These are phyloP conservation scores for Eragrostis tef DNA, from an alignment of 202 grass and related monocot genomes.

Conservation along the genomic window DNA sequence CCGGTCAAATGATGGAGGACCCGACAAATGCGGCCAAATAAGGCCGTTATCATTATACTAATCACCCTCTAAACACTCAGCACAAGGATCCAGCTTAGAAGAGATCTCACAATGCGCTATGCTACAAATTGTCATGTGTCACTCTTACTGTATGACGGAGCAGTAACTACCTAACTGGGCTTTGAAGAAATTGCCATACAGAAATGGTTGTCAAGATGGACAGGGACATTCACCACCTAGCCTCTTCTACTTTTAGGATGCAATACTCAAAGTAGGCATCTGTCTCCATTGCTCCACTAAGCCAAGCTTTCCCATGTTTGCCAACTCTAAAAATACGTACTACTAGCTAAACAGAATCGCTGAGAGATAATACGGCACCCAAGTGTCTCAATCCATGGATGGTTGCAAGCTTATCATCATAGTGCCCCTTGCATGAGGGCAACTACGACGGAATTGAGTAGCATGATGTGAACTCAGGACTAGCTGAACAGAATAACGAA, in stretches of 20 bases:
- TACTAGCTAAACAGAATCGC: not conserved
- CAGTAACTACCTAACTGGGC: conserved; percentile 29
- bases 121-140: not conserved
- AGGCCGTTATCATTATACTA: conserved; percentile 45
- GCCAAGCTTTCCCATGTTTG: conserved; percentile 19
- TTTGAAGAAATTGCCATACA: conserved; percentile 12
- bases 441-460: conserved; percentile 44
- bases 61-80: conserved; percentile 33
- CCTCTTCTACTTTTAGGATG: not conserved
- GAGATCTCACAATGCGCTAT: conserved; percentile 30
- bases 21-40: conserved; percentile 52
- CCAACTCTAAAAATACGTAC: conserved; percentile 23
- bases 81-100: conserved; percentile 42
- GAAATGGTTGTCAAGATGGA: conserved; percentile 13
- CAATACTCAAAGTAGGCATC: conserved; percentile 27
- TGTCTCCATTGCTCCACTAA: conserved; percentile 40
- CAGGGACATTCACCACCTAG: conserved; percentile 18
- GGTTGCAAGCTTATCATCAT: conserved; percentile 19
- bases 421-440: conserved; percentile 35
- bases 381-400: not conserved
- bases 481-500: conserved; percentile 41
- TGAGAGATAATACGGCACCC: not conserved
- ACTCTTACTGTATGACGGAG: conserved; percentile 6
- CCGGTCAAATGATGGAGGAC: conserved; percentile 53
- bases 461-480: conserved; percentile 54